Evolutionary conservation across 192 early-diverging fungal species (phyloP).

Genomic region (Obelidium mucronatum): DNA sequence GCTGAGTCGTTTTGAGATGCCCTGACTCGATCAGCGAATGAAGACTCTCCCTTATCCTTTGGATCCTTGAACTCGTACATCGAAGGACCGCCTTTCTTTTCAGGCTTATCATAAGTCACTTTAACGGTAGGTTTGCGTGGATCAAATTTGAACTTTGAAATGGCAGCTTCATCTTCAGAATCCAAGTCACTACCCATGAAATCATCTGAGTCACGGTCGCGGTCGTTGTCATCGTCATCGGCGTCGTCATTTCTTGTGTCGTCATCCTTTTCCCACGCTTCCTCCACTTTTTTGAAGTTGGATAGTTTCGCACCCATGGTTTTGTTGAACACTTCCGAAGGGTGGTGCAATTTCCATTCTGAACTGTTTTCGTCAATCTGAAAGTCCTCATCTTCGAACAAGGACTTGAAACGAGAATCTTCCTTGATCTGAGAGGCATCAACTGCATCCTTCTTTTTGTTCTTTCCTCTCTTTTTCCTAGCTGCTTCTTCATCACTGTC

Average conservation of each 20-base stretch:
- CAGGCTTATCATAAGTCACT: conserved; percentile 36
- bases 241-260: conserved; percentile 13
- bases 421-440: conserved; percentile 63
- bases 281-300: conserved; percentile 48
- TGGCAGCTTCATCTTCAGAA: conserved; percentile 20
- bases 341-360: conserved; percentile 83
- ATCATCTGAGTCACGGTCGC: conserved; percentile 25
- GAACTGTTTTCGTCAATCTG: conserved; percentile 83
- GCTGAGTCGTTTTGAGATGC: neutral
- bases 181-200: neutral
- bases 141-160: conserved; percentile 24
- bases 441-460: conserved; percentile 50
- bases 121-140: conserved; percentile 45
- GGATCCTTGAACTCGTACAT: conserved; percentile 48
- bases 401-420: conserved; percentile 84
- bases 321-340: conserved; percentile 49
- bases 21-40: conserved; percentile 43
- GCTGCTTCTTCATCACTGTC: conserved; percentile 47
- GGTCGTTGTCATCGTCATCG: conserved; percentile 38
- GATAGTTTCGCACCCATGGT: conserved; percentile 25
- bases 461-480: conserved; percentile 54
- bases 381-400: conserved; percentile 93
- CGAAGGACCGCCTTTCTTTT: conserved; percentile 32
- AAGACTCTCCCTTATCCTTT: conserved; percentile 9
- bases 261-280: conserved; percentile 23